Percentiles rank a stretch among this genome's conserved stretches.
phyloP scores from a whole-genome alignment of 2,329 filamentous ascomycete species.

The Trichoderma afroharzianum region DNA sequence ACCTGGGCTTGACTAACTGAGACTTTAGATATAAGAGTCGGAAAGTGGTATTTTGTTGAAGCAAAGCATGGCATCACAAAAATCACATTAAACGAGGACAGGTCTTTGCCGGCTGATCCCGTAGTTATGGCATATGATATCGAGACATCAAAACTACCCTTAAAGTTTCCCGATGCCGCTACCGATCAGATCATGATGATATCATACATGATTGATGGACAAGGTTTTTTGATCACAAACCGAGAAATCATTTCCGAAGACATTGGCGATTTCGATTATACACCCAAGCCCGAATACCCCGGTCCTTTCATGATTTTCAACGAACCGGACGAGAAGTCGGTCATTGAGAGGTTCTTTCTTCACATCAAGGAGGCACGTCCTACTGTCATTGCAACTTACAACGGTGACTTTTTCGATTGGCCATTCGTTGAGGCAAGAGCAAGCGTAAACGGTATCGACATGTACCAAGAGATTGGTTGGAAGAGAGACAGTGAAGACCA shows the following conservation, averaged over 20 bases:
- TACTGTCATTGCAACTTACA: constrained; percentile 99
- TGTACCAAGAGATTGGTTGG: constrained; percentile 99
- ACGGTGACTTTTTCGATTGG: constrained; percentile 99
- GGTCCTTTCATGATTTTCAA: constrained; percentile 98
- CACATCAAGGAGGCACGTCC: constrained; percentile 93
- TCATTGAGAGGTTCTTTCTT: constrained; percentile 88
- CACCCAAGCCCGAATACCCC: constrained; percentile 91
- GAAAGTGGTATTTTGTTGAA: constrained; percentile 95
- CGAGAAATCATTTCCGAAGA: constrained; percentile 97
- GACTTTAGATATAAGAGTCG: constrained; percentile 78
- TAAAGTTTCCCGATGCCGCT: constrained; percentile 93
- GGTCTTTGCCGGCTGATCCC: constrained; percentile 85
- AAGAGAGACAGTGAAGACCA: constrained; percentile 93
- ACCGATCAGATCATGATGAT: constrained; percentile 99
- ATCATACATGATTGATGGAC: constrained; percentile 99
- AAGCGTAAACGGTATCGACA: constrained; percentile 92
- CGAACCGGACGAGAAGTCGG: constrained; percentile 83
- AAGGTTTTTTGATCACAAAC: constrained; percentile 97
- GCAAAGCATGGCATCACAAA: constrained; percentile 85
- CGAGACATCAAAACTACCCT: constrained; percentile 89
- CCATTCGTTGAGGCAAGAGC: constrained; percentile 93
- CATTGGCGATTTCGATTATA: constrained; percentile 97
- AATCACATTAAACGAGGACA: constrained; percentile 81
- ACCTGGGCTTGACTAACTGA: constrained; percentile 21
- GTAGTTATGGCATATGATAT: constrained; percentile 99